Evolutionary conservation across 2,329 filamentous ascomycete genomes (phyloP).

Genomic region (Colletotrichum coccodes): DNA sequence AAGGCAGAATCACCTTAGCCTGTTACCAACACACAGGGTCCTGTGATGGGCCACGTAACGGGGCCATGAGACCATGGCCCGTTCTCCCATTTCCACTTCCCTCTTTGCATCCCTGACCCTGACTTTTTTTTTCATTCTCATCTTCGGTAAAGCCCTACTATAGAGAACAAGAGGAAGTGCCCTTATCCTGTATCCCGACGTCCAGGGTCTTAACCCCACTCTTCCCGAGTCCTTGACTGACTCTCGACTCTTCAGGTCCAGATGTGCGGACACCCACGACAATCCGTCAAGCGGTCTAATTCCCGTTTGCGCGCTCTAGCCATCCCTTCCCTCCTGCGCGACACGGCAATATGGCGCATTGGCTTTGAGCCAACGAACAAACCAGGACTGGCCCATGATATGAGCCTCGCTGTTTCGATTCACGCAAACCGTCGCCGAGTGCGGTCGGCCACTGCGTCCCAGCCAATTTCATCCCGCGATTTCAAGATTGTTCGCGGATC

Average conservation of each 20-base stretch:
- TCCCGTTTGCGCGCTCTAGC: constrained; percentile 10
- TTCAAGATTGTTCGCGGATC: constrained; percentile 4
- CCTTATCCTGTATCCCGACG: constrained; percentile 4
- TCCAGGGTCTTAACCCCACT: not conserved
- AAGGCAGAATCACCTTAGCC: constrained; percentile 9
- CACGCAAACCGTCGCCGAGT: not conserved
- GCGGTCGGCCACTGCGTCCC: not conserved
- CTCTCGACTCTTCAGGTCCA: not conserved
- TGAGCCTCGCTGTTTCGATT: not conserved
- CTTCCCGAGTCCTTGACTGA: constrained; percentile 5
- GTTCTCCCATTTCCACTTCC: constrained; percentile 3
- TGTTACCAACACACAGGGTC: constrained; percentile 19
- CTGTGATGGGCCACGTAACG: constrained; percentile 17
- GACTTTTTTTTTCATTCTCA: constrained; percentile 3
- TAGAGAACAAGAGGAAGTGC: constrained; percentile 3
- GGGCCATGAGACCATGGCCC: not conserved
- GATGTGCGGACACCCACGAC: not conserved
- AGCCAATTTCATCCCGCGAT: not conserved
- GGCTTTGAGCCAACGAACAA: not conserved
- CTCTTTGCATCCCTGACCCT: not conserved
- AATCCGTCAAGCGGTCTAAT: constrained; percentile 1
- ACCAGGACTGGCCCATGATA: not conserved
- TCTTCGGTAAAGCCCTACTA: constrained; percentile 23
- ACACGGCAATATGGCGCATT: not conserved
- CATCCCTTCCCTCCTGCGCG: not conserved